Conservation (phyloP, 2,329 filamentous ascomycete species). For the Fusarium staphyleae region DNA sequence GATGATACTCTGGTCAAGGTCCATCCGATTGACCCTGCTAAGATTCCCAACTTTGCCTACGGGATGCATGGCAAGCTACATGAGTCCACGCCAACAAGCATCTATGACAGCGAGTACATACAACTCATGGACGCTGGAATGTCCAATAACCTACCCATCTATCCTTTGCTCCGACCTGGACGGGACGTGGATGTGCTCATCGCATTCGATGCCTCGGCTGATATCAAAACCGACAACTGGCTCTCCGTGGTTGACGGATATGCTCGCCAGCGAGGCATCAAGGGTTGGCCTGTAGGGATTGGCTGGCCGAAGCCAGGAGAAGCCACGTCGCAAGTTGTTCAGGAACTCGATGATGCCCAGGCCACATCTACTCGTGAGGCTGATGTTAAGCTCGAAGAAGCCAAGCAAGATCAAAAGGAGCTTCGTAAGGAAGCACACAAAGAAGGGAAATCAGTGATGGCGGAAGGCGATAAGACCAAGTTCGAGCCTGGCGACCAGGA, state of each 20-base stretch:
- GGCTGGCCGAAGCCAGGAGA: constrained; percentile 81
- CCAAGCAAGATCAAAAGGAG: constrained; percentile 56
- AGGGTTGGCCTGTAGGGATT: constrained; percentile 93
- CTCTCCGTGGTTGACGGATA: constrained; percentile 93
- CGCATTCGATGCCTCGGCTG: constrained; percentile 92
- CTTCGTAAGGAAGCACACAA: constrained; percentile 38
- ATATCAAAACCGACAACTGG: constrained; percentile 96
- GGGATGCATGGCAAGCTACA: constrained; percentile 81
- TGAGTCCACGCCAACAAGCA: constrained; percentile 76
- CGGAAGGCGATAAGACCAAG: constrained; percentile 45
- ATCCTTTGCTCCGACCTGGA: constrained; percentile 87
- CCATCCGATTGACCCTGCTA: constrained; percentile 91
- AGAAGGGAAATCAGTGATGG: constrained; percentile 35
- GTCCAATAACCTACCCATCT: constrained; percentile 97
- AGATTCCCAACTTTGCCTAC: constrained; percentile 87
- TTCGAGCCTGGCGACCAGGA: constrained; percentile 54
- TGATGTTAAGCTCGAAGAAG: constrained; percentile 67
- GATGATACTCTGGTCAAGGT: constrained; percentile 88
- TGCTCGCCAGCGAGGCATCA: constrained; percentile 85
- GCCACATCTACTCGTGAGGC: constrained; percentile 66
- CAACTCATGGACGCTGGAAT: constrained; percentile 97
- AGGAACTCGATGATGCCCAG: constrained; percentile 72
- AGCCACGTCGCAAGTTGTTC: constrained; percentile 63
- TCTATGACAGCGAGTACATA: constrained; percentile 74
- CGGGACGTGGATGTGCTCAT: constrained; percentile 89